Conservation (phyloP, 768 basidiomycete species). For the Pisolithus microcarpus region DNA sequence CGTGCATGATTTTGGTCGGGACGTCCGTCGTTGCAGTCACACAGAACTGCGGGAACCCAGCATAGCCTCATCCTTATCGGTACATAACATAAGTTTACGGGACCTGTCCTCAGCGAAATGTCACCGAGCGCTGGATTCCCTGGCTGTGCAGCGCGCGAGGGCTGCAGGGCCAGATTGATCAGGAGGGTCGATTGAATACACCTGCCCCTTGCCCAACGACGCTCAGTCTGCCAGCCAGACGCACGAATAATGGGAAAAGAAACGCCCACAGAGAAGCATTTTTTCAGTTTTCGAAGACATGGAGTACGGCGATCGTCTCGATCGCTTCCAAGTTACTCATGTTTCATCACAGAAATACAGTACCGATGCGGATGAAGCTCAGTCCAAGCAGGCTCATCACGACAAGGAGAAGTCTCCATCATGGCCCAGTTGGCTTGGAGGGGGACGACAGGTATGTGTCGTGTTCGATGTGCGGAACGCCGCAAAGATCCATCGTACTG, state of each 20-base stretch:
- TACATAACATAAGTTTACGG: no score
- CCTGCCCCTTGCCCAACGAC: no score
- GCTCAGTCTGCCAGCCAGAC: no score
- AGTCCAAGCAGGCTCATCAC: neutral
- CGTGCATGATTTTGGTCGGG: neutral
- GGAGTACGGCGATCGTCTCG: neutral
- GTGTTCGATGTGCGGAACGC: neutral
- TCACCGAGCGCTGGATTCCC: no score
- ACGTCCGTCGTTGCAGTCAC: no score
- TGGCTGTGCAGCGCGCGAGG: no score
- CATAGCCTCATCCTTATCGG: no score
- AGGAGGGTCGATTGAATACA: no score
- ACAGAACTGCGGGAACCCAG: no score
- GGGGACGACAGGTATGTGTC: neutral
- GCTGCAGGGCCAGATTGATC: no score
- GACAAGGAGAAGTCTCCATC: neutral
- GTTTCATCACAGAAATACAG: neutral
- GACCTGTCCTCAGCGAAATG: no score
- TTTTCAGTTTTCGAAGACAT: neutral
- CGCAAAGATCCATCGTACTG: neutral
- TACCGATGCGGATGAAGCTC: neutral
- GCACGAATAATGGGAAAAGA: neutral
- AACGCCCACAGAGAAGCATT: neutral
- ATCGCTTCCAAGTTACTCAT: neutral
- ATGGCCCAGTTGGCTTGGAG: neutral